Conservation (phyloP, 2,329 filamentous ascomycete species). For the Calonectria leucothoes region DNA sequence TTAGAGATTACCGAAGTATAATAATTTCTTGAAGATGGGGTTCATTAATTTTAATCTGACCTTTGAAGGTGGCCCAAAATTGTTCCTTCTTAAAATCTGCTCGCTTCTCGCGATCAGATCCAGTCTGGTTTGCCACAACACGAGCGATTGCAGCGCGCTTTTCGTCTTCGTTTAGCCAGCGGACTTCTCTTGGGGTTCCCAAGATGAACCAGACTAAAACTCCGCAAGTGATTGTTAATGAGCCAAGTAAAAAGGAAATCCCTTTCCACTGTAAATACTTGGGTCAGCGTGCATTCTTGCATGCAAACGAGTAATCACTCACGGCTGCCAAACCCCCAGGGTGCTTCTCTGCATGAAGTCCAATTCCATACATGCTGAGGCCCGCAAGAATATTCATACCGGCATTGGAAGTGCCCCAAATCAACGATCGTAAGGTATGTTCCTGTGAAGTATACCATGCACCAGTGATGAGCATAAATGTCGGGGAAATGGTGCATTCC, state of each 20-base stretch:
- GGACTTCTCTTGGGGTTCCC: constrained; percentile 45
- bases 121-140: constrained; percentile 43
- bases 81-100: constrained; percentile 44
- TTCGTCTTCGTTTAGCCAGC: constrained; percentile 45
- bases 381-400: constrained; percentile 47
- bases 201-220: constrained; percentile 42
- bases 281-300: neutral
- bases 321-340: constrained; percentile 37
- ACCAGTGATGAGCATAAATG: constrained; percentile 47
- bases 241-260: constrained; percentile 45
- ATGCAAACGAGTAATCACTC: neutral
- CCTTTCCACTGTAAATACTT: constrained; percentile 36
- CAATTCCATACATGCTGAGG: constrained; percentile 42
- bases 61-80: constrained; percentile 41
- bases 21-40: neutral
- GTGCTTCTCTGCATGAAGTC: constrained; percentile 34
- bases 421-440: constrained; percentile 44
- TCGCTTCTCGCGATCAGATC: constrained; percentile 41
- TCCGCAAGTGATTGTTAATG: constrained; percentile 40
- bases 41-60: constrained; percentile 13
- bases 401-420: constrained; percentile 48
- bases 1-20: neutral
- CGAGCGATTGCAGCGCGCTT: constrained; percentile 45
- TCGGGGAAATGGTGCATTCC: constrained; percentile 45
- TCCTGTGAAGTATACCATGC: constrained; percentile 48